Evolutionary conservation across 1,139 yeast genomes (phyloP).

Genomic region (Kazachstania sp.): DNA sequence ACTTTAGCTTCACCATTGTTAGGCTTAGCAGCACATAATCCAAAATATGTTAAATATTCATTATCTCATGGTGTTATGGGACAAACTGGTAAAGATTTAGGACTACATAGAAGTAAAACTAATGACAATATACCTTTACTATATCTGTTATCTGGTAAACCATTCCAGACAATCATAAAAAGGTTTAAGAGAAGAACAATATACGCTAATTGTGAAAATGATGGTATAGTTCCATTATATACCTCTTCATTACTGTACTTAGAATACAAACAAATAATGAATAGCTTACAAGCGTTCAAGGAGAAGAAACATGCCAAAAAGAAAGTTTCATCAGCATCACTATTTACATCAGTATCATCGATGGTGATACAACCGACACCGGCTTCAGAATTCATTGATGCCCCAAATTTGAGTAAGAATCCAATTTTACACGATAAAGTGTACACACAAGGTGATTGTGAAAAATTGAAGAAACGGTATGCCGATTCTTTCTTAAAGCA

Average conservation of each 20-base stretch:
- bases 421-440: constrained; percentile 65
- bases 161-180: constrained; percentile 59
- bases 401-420: constrained; percentile 42
- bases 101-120: constrained; percentile 38
- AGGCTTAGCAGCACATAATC: constrained; percentile 80
- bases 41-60: constrained; percentile 75
- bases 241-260: constrained; percentile 75
- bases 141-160: constrained; percentile 69
- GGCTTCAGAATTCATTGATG: constrained; percentile 51
- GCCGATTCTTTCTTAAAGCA: constrained; percentile 3
- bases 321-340: constrained; percentile 52
- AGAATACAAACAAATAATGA: constrained; percentile 47
- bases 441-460: constrained; percentile 49
- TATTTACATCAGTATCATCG: constrained; percentile 65
- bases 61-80: constrained; percentile 87
- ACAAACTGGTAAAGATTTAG: constrained; percentile 86
- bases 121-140: constrained; percentile 51
- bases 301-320: constrained; percentile 1
- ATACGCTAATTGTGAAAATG: constrained; percentile 40
- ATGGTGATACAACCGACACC: constrained; percentile 76
- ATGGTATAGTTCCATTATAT: constrained; percentile 88
- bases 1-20: constrained; percentile 82
- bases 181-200: constrained; percentile 50
- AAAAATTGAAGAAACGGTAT: constrained; percentile 1
- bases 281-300: constrained; percentile 23